Evolutionary conservation across 495 filamentous ascomycete genomes (phyloP), one percentile per base, ranked within the genome.

Genomic region (Physcia stellaris): DNA sequence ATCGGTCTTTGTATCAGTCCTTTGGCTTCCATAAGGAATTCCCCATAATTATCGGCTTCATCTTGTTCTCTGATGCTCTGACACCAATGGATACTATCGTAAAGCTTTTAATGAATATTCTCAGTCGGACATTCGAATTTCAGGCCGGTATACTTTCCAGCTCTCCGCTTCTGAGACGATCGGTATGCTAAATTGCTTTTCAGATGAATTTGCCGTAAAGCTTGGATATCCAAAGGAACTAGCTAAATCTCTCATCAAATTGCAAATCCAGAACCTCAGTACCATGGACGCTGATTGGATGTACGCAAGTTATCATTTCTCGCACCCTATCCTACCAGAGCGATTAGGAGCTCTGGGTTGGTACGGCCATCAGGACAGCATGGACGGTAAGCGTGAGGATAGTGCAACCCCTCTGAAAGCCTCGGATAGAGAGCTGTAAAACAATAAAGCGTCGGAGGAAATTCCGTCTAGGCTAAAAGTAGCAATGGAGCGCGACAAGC

Each of bases 231-330:
- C 76, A n/a, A 63, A 69, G 17, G 78, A 94, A 51, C 77, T 98
- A 20, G 84, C 86, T 7, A 62, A 73, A 41, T 86, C 84, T 12
- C 70, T 98, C 43, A 83, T 96, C 61, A 98, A 96, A 65, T 80
- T 98, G 27, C 90, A 98, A 59, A 84, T 95, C 57, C 85, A 96
- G 63, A 98, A 98, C 53, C 69, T 98, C 40, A 87, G 84, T 63
- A 92, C 83, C 40, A 95, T 96, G 88, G 92, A 98, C 57, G 90
- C 90, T 28, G 92, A 98, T 58, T 92, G 80, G 81, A 71, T 94
- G 64, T 98, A 94, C 58, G 86, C 92, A 19, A 87, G 79, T 64
- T 98, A 96, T 64, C 83, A 96, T 63, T 94, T 87, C 70, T 94
- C 86, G 6, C 90, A 98, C 61, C 90, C 90, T 1, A 96, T 96